These are phyloP conservation scores for Pleurotus ostreatus DNA, from an alignment of 768 basidiomycete species.

Conservation along the genomic window DNA sequence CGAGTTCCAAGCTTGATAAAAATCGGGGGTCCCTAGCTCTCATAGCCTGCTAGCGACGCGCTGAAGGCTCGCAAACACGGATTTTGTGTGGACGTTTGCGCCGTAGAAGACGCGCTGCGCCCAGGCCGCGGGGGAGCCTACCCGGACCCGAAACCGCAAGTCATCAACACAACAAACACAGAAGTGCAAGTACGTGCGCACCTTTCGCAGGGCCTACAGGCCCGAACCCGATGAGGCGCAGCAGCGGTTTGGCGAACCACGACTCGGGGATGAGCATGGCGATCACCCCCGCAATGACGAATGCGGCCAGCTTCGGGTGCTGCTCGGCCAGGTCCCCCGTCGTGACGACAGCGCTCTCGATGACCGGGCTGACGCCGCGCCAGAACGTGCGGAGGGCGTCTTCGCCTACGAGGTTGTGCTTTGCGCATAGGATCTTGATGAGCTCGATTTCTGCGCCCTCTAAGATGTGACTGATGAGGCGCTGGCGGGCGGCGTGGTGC, in stretches of 20 bases:
- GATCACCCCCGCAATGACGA: slow-evolving; percentile 19
- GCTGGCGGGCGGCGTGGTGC: slow-evolving; percentile 20
- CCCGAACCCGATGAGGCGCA: slow-evolving; percentile 32
- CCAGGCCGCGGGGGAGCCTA: slow-evolving; percentile 32
- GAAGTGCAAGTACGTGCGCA: slow-evolving; percentile 5
- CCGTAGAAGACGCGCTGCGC: slow-evolving; percentile 31
- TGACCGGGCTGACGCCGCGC: slow-evolving; percentile 16
- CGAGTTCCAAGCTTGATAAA: no score
- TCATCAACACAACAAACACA: not conserved
- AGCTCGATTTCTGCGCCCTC: slow-evolving; percentile 21
- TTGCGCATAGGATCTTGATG: slow-evolving; percentile 14
- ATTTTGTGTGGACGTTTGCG: slow-evolving; percentile 21
- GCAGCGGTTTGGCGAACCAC: slow-evolving; percentile 24
- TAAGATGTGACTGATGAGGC: slow-evolving; percentile 17
- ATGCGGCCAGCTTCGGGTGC: slow-evolving; percentile 25
- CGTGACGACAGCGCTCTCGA: slow-evolving; percentile 19
- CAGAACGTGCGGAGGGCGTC: slow-evolving; percentile 18
- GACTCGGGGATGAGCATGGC: slow-evolving; percentile 25
- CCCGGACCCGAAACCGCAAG: not conserved
- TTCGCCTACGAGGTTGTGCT: slow-evolving; percentile 21
- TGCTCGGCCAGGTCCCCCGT: slow-evolving; percentile 30
- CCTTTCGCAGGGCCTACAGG: slow-evolving; percentile 29
- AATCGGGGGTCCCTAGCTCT: no score
- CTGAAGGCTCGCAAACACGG: slow-evolving; percentile 30
- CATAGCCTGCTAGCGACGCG: slow-evolving; percentile 6